Conservation (phyloP, 2,329 filamentous ascomycete species). For the Canariomyces notabilis region DNA sequence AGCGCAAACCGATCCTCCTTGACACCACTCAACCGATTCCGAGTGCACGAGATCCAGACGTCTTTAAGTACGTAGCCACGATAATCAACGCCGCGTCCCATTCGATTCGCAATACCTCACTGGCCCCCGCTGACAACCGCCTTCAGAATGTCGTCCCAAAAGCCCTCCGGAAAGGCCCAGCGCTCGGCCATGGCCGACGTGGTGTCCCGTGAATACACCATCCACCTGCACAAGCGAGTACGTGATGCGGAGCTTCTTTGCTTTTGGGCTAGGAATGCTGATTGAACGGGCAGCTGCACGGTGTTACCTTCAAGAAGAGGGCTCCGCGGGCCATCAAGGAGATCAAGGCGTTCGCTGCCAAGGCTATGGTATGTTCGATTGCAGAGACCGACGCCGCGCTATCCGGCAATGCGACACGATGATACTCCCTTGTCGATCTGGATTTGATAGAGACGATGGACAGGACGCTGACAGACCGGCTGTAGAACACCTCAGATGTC, state of each 20-base stretch:
- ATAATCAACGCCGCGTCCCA: constrained; percentile 10
- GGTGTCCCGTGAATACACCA: constrained; percentile 99
- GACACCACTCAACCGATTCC: constrained; percentile 24
- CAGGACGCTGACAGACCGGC: constrained; percentile 20
- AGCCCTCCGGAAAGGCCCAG: constrained; percentile 59
- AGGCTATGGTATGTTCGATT: constrained; percentile 80
- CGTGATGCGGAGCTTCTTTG: constrained; percentile 41
- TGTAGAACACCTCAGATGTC: constrained; percentile 90
- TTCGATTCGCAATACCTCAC: constrained; percentile 6
- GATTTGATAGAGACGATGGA: not conserved
- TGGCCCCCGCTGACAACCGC: constrained; percentile 29
- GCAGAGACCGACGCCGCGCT: constrained; percentile 6
- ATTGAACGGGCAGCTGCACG: constrained; percentile 68
- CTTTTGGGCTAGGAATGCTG: constrained; percentile 29
- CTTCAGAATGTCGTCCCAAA: constrained; percentile 58
- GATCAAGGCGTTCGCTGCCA: constrained; percentile 89
- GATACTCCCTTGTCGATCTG: not conserved
- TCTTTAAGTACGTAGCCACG: constrained; percentile 27
- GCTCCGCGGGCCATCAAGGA: constrained; percentile 99
- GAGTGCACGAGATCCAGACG: constrained; percentile 32
- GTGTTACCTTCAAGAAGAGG: constrained; percentile 99
- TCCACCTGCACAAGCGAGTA: constrained; percentile 99
- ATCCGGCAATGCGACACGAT: not conserved
- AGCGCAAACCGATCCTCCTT: constrained; percentile 24
- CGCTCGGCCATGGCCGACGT: constrained; percentile 98